Percentiles rank a stretch among this genome's conserved stretches.
Conservation (phyloP, 108 stramenopile species). For the Fragilaria radians region DNA sequence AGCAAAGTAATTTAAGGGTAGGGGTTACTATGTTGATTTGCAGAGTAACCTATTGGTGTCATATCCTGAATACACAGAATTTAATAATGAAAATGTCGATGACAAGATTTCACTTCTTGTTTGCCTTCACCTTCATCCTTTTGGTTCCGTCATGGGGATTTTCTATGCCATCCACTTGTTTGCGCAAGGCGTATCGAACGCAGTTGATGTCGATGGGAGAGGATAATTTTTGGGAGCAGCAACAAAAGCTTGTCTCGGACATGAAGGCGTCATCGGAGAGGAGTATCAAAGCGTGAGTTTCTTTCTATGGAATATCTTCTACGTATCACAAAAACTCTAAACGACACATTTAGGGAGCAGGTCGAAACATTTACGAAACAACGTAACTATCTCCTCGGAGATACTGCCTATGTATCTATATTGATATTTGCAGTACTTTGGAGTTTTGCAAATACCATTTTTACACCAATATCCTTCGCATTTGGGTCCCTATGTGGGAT, state of each 20-base stretch:
- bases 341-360: slow-evolving; percentile 19
- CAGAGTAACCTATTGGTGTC: too few species aligned
- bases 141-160: too few species aligned
- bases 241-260: slow-evolving; percentile 49
- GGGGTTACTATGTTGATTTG: too few species aligned
- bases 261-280: slow-evolving; percentile 25
- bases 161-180: too few species aligned
- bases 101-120: too few species aligned
- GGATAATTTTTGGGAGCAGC: slow-evolving; percentile 58
- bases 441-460: slow-evolving; percentile 48
- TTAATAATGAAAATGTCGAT: too few species aligned
- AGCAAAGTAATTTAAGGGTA: too few species aligned
- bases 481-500: slow-evolving; percentile 72
- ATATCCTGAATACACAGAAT: too few species aligned
- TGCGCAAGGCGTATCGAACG: too few species aligned
- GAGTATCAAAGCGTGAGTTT: neutral
- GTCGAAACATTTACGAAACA: slow-evolving; percentile 46
- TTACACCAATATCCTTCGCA: slow-evolving; percentile 57
- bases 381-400: slow-evolving; percentile 41
- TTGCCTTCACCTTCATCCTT: too few species aligned
- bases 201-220: neutral
- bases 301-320: slow-evolving; percentile 5
- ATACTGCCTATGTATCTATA: slow-evolving; percentile 58
- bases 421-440: slow-evolving; percentile 63
- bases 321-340: neutral